Evolutionary conservation across 2,329 filamentous ascomycete species (phyloP).

Genomic region (Ceratocystiopsis sp.): DNA sequence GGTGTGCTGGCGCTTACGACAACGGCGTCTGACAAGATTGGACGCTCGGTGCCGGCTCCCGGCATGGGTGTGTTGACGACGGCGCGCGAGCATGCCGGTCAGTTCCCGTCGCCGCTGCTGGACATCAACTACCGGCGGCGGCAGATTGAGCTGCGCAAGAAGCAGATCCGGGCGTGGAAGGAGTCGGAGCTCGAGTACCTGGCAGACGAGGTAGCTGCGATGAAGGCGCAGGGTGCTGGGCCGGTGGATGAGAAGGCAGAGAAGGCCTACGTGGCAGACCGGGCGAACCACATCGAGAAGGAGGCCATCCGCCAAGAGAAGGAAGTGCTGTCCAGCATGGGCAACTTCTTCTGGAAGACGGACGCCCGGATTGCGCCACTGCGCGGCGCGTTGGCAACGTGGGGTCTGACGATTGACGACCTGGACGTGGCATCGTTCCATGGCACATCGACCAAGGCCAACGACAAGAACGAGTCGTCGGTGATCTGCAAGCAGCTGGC

Average conservation of each 20-base stretch:
- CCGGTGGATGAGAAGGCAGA: conserved; percentile 68
- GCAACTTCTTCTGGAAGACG: conserved; percentile 98
- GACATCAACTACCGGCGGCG: conserved; percentile 96
- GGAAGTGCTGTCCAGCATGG: conserved; percentile 79
- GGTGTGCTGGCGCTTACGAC: conserved; percentile 85
- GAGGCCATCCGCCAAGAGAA: conserved; percentile 84
- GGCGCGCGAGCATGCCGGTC: conserved; percentile 76
- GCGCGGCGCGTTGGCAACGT: conserved; percentile 87
- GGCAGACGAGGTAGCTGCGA: conserved; percentile 79
- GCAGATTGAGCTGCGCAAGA: conserved; percentile 85
- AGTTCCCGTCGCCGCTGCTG: conserved; percentile 86
- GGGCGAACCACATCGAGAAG: conserved; percentile 69
- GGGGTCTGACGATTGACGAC: conserved; percentile 95
- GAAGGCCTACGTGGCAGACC: conserved; percentile 71
- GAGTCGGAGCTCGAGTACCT: conserved; percentile 88
- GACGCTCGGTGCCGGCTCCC: conserved; percentile 87
- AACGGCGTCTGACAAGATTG: conserved; percentile 97
- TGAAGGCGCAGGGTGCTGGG: conserved; percentile 59
- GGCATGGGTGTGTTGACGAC: conserved; percentile 94
- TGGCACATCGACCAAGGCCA: conserved; percentile 93
- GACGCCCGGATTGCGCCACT: conserved; percentile 87
- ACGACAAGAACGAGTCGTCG: conserved; percentile 98
- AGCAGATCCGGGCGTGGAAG: conserved; percentile 91
- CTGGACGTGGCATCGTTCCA: conserved; percentile 94
- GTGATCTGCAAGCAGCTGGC: conserved; percentile 93